Conservation (phyloP, 2,329 filamentous ascomycete species). For the Microdochium bolleyi region DNA sequence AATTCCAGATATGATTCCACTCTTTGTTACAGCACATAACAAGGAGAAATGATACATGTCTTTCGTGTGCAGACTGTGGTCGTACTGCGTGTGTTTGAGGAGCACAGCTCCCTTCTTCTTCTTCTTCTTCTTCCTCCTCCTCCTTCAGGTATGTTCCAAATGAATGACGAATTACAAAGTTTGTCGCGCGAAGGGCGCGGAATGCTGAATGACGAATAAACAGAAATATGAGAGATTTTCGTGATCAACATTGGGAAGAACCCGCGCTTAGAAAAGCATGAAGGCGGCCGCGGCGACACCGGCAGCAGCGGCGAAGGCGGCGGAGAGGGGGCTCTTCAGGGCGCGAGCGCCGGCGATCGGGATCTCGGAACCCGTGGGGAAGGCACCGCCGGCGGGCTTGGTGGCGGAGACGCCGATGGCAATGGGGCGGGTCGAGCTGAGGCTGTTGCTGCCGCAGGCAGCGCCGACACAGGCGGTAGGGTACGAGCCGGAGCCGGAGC, state of each 20-base stretch:
- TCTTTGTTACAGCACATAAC: neutral
- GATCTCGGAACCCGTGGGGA: neutral
- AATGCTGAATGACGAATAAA: neutral
- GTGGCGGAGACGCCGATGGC: neutral
- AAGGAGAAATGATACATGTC: neutral
- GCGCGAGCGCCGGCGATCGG: neutral
- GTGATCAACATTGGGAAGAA: neutral
- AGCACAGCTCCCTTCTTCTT: too few relatives aligned
- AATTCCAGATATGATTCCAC: neutral
- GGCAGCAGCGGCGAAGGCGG: neutral
- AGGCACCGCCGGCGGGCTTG: too few relatives aligned
- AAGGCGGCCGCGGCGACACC: neutral
- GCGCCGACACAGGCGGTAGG: neutral
- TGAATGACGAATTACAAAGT: too few relatives aligned
- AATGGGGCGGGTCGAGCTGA: neutral
- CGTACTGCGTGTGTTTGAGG: neutral
- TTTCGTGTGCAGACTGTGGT: neutral
- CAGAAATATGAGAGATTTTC: neutral
- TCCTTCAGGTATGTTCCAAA: too few relatives aligned
- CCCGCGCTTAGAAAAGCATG: neutral
- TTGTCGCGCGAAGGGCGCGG: neutral
- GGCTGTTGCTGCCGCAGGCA: neutral
- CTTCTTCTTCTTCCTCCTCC: too few relatives aligned
- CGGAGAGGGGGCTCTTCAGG: neutral
- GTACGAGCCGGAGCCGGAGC: neutral